Evolutionary conservation across 441 rosid genomes (phyloP), one percentile per base, ranked within the genome.

Genomic region (Metrosideros polymorpha): DNA sequence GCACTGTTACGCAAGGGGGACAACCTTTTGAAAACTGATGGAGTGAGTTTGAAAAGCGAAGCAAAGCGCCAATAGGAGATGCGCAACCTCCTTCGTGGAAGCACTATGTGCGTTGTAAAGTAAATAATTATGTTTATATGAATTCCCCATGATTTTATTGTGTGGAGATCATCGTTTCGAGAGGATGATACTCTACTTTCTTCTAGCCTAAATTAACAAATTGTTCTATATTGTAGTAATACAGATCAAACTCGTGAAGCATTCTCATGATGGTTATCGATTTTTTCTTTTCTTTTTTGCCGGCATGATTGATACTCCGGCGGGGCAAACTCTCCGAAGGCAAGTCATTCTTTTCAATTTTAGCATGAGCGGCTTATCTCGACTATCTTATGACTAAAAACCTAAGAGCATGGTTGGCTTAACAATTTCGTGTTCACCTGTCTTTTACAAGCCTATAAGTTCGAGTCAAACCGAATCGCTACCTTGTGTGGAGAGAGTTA

Each of bases 351-450:
- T 9, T 7, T 30, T 59, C 14, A 59, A 29, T 59, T 59, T 14
- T 29, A 59, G 39, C 6, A 59, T 59, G 39, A 15, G 71, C 4
- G n/a, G n/a, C n/a, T n/a, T n/a, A n/a, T n/a, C n/a, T n/a, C n/a
- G n/a, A 1, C n/a, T 66, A 5, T 66, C 1, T 35, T 66, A 22
- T 35, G 47, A 66, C 45, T 35, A 24, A 22, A 66, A 66, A 19
- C n/a, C n/a, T 66, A 39, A 35, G 0, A 10, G n/a, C 15, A 0
- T 19, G 47, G 4, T 35, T 66, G 47, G 47, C n/a, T 66, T 15
- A 35, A 10, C 25, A 4, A 35, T 66, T 35, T 22, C 0, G 1
- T 19, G 27, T 12, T 24, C 27, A 9, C 77, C 45, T 9, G 2
- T 35, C 45, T 35, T 66, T 66, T 66, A 66, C n/a, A 5, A 19